phyloP scores from a whole-genome alignment of 164 flowering plant species.

The Euptelea pleiosperma region DNA sequence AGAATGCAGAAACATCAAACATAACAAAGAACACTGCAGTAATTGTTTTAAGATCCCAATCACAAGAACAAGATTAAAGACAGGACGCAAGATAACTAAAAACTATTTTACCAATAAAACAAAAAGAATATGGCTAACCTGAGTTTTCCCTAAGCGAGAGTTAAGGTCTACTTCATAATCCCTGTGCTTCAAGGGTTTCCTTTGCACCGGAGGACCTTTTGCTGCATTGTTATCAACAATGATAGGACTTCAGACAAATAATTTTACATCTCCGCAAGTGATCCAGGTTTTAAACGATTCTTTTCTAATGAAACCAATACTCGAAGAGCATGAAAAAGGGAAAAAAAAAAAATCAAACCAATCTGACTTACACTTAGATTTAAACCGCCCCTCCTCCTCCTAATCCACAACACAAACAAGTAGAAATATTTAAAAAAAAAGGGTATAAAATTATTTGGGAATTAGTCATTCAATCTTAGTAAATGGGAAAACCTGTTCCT shows the following conservation, averaged over 20 bases:
- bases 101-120: too few species aligned
- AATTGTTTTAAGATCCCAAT: too few species aligned
- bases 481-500: constrained; percentile 45
- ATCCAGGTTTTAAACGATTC: too few species aligned
- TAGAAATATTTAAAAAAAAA: not conserved
- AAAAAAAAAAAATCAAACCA: not conserved
- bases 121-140: constrained; percentile 41
- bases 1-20: too few species aligned
- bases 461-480: not conserved
- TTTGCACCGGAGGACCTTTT: constrained; percentile 88
- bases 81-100: too few species aligned
- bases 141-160: constrained; percentile 94
- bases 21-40: too few species aligned
- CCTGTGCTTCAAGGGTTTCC: constrained; percentile 93
- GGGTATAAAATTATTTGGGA: not conserved
- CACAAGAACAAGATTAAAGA: not conserved
- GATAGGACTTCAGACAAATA: not conserved
- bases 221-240: constrained; percentile 37
- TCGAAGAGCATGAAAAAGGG: not conserved
- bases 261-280: too few species aligned
- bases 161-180: constrained; percentile 97
- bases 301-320: not conserved
- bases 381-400: constrained; percentile 45
- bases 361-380: constrained; percentile 49
- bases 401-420: constrained; percentile 7